Evolutionary conservation across 2,329 filamentous ascomycete genomes (phyloP).

Genomic region (Sarocladium strictum): DNA sequence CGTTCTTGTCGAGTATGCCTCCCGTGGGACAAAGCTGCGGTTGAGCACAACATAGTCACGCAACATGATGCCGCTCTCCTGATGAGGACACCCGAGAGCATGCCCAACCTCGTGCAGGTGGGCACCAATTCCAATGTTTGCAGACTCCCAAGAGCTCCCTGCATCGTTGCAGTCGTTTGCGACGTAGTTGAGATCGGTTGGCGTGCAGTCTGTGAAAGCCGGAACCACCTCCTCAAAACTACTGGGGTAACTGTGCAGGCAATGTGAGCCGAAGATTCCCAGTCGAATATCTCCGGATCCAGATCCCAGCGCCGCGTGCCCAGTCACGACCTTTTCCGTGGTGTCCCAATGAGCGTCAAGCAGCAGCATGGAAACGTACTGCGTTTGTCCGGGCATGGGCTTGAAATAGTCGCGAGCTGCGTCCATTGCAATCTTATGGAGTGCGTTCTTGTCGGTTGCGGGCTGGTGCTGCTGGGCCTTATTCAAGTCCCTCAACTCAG

Average conservation of each 20-base stretch:
- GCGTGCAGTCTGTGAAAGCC: conserved; percentile 84
- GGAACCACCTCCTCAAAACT: conserved; percentile 85
- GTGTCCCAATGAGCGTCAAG: conserved; percentile 88
- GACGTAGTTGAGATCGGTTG: conserved; percentile 73
- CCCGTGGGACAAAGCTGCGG: conserved; percentile 72
- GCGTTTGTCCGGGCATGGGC: conserved; percentile 68
- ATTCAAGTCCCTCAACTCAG: conserved; percentile 73
- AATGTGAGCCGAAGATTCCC: conserved; percentile 88
- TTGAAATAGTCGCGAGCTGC: conserved; percentile 75
- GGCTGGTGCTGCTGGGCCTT: conserved; percentile 70
- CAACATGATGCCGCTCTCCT: conserved; percentile 87
- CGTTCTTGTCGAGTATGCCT: conserved; percentile 82
- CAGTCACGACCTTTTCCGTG: conserved; percentile 60
- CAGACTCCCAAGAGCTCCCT: conserved; percentile 92
- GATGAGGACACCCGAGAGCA: conserved; percentile 82
- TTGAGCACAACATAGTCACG: conserved; percentile 82
- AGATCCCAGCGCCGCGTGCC: conserved; percentile 80
- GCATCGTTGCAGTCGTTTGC: conserved; percentile 83
- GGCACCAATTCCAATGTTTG: conserved; percentile 87
- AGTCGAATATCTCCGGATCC: conserved; percentile 67
- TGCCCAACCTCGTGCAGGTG: conserved; percentile 90
- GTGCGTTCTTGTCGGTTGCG: conserved; percentile 62
- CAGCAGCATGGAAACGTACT: conserved; percentile 81
- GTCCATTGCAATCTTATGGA: conserved; percentile 72
- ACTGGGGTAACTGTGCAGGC: conserved; percentile 83